Percentiles rank a stretch among this genome's conserved stretches.
phyloP scores from a whole-genome alignment of 305 asterid species.

The Fraxinus dipetala region DNA sequence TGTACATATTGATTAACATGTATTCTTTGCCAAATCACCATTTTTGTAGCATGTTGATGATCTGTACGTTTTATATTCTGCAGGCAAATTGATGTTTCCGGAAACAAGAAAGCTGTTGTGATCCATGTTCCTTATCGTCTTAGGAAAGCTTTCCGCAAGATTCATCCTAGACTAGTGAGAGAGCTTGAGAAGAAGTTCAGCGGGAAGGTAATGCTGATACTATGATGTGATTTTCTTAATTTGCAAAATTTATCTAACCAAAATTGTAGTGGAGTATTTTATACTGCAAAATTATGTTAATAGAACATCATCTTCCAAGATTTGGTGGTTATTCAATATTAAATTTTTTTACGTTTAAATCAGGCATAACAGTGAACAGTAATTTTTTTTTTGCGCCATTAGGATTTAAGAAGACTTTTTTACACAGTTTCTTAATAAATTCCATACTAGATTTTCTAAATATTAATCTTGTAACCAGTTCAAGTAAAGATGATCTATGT shows the following conservation, averaged over 20 bases:
- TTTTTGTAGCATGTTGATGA: not conserved
- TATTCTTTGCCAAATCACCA: not conserved
- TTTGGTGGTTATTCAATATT: not conserved
- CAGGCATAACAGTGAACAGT: not conserved
- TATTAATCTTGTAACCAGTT: not conserved
- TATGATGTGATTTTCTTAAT: not conserved
- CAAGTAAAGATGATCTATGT: not conserved
- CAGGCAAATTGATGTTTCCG: slow-evolving; percentile 44
- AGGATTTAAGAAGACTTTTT: not conserved
- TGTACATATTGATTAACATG: not conserved
- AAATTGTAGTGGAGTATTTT: not conserved
- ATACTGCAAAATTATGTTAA: not conserved
- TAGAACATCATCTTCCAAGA: not conserved
- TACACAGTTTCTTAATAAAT: not conserved
- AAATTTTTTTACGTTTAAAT: not conserved
- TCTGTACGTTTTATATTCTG: not conserved
- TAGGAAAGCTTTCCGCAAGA: slow-evolving; percentile 45
- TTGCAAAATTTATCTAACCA: not conserved
- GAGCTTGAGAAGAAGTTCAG: slow-evolving; percentile 53
- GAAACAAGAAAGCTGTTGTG: slow-evolving; percentile 43
- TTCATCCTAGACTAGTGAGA: slow-evolving; percentile 43
- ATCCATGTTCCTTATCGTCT: slow-evolving; percentile 45
- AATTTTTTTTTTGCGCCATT: not conserved
- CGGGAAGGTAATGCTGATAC: slow-evolving; percentile 31
- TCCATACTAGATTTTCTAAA: not conserved